These are phyloP conservation scores for Daldinia eschscholtzii DNA, from an alignment of 2,329 filamentous ascomycete genomes.

Conservation along the genomic window DNA sequence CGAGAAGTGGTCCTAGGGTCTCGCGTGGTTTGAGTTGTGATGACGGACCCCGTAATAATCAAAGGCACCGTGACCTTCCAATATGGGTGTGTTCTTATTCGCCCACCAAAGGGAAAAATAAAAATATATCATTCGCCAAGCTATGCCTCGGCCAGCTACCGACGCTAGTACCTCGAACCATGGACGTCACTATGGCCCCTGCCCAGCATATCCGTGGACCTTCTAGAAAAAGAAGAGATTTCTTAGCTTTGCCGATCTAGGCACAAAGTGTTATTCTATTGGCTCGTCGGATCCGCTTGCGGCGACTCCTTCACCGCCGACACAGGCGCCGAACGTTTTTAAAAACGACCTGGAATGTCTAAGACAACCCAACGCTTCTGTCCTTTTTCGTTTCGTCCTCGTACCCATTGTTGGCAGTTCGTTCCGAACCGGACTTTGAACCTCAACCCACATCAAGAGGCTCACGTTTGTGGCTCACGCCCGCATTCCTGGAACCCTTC, in stretches of 20 bases:
- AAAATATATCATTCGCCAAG: constrained; percentile 24
- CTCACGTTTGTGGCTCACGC: constrained; percentile 31
- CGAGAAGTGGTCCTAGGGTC: constrained; percentile 28
- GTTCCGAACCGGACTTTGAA: constrained; percentile 27
- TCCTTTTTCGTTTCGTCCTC: constrained; percentile 3
- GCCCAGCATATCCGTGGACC: constrained; percentile 24
- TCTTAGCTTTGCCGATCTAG: constrained; percentile 39
- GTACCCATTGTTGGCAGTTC: constrained; percentile 17
- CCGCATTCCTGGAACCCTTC: constrained; percentile 25
- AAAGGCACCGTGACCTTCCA: constrained; percentile 19
- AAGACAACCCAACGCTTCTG: background rate
- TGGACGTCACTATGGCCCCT: constrained; percentile 30
- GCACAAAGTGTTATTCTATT: constrained; percentile 33
- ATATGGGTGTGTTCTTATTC: constrained; percentile 15
- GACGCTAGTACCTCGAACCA: constrained; percentile 34
- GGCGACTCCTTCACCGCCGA: constrained; percentile 39
- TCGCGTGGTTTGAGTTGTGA: constrained; percentile 29
- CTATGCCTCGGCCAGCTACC: constrained; percentile 36
- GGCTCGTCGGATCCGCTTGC: constrained; percentile 36
- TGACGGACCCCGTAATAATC: constrained; percentile 23
- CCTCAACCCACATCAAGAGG: constrained; percentile 1
- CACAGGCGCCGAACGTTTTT: constrained; percentile 36
- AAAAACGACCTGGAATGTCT: constrained; percentile 14
- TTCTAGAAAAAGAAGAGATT: constrained; percentile 45
- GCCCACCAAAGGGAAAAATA: background rate